Evolutionary conservation across 2,329 filamentous ascomycete genomes (phyloP).

Genomic region (Colletotrichum theobromicola): DNA sequence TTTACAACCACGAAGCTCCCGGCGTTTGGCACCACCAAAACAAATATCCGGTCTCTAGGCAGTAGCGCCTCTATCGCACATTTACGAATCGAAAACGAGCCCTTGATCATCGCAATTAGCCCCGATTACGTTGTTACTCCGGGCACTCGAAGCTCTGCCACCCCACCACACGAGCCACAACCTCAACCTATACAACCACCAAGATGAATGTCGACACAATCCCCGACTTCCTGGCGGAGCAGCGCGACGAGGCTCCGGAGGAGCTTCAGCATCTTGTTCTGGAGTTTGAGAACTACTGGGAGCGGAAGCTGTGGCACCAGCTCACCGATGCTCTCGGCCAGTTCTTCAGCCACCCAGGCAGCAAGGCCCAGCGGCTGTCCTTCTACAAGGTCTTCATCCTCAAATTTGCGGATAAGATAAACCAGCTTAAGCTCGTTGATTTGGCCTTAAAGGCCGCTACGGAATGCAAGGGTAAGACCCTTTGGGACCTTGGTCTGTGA

Average conservation of each 20-base stretch:
- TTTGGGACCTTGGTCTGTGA: neutral
- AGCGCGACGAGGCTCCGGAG: constrained; percentile 86
- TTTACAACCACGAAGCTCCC: neutral
- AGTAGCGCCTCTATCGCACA: neutral
- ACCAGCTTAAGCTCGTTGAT: constrained; percentile 95
- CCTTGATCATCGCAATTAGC: neutral
- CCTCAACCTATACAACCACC: neutral
- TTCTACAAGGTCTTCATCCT: constrained; percentile 96
- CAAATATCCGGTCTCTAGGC: neutral
- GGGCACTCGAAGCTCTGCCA: constrained; percentile 6
- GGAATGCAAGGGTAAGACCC: constrained; percentile 74
- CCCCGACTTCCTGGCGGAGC: constrained; percentile 88
- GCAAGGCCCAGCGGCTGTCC: constrained; percentile 81
- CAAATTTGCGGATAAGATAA: constrained; percentile 98
- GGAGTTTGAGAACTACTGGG: constrained; percentile 95
- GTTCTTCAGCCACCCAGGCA: constrained; percentile 85
- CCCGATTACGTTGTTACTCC: neutral
- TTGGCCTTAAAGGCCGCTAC: constrained; percentile 86
- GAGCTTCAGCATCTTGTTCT: constrained; percentile 89
- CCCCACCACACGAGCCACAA: neutral
- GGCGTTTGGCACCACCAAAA: neutral
- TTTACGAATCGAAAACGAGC: neutral
- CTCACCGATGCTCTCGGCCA: constrained; percentile 87
- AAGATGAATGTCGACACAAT: constrained; percentile 87
- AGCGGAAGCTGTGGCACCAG: constrained; percentile 99